phyloP scores from a whole-genome alignment of 2,329 filamentous ascomycete genomes.

The Pestalotiopsis fici region DNA sequence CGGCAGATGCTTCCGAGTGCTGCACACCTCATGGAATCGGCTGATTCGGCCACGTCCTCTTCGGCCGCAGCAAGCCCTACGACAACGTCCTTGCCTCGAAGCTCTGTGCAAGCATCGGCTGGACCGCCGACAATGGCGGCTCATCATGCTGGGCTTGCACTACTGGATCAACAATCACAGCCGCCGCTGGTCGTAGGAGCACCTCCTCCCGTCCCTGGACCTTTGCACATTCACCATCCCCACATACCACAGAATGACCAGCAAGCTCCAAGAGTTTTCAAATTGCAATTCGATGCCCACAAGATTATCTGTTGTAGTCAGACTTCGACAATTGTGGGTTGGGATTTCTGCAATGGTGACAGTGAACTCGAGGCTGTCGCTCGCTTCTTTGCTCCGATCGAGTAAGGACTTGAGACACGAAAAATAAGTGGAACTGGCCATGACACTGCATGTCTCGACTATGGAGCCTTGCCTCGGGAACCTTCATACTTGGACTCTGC shows the following conservation, averaged over 20 bases:
- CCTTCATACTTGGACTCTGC: too few relatives aligned
- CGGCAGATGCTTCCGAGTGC: slow-evolving; percentile 7
- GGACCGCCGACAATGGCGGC: slow-evolving; percentile 1
- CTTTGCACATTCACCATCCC: slow-evolving; percentile 37
- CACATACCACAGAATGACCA: slow-evolving; percentile 47
- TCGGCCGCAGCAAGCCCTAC: slow-evolving; percentile 1
- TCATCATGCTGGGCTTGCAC: not conserved
- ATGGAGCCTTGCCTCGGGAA: not conserved
- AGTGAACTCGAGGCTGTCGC: slow-evolving; percentile 75
- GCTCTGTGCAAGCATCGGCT: not conserved
- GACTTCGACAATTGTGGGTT: slow-evolving; percentile 88
- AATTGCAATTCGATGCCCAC: slow-evolving; percentile 91
- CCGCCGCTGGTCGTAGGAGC: slow-evolving; percentile 21
- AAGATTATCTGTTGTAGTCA: slow-evolving; percentile 95
- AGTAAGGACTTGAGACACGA: slow-evolving; percentile 30
- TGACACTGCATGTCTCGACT: not conserved
- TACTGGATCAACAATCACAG: slow-evolving; percentile 14
- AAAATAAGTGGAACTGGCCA: not conserved
- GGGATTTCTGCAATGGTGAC: slow-evolving; percentile 95
- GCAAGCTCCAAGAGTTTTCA: slow-evolving; percentile 74
- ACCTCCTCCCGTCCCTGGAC: not conserved
- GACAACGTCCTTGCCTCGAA: slow-evolving; percentile 12
- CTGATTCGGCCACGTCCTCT: not conserved
- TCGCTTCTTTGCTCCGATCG: slow-evolving; percentile 72
- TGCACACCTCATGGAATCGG: not conserved